phyloP scores from a whole-genome alignment of 805 yeast genomes.

The Komagataella pastoris region DNA sequence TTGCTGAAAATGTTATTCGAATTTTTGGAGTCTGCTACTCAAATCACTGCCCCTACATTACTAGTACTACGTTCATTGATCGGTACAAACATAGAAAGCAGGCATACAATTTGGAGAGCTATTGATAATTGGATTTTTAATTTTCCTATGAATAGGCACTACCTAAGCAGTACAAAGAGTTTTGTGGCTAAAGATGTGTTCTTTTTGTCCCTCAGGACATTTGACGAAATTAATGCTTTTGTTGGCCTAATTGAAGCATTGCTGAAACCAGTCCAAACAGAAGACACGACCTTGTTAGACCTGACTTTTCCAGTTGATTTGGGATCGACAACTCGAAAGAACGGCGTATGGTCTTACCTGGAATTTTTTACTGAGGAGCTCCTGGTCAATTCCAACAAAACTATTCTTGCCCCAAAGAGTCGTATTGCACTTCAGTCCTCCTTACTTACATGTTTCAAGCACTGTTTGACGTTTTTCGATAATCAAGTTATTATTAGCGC shows the following conservation, averaged over 20 bases:
- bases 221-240: conserved; percentile 51
- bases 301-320: conserved; percentile 34
- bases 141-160: conserved; percentile 10
- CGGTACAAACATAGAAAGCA: conserved; percentile 24
- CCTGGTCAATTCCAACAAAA: conserved; percentile 35
- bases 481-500: conserved; percentile 37
- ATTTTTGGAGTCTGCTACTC: conserved; percentile 13
- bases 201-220: conserved; percentile 30
- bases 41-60: conserved; percentile 35
- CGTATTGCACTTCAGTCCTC: conserved; percentile 35
- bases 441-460: conserved; percentile 37
- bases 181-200: conserved; percentile 26
- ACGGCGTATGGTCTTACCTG: conserved; percentile 71
- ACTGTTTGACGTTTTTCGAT: conserved; percentile 35
- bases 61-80: conserved; percentile 46
- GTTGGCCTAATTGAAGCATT: conserved; percentile 31
- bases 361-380: conserved; percentile 61
- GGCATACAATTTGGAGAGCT: conserved; percentile 48
- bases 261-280: conserved; percentile 16
- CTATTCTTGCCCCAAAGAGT: conserved; percentile 21
- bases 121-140: conserved; percentile 60
- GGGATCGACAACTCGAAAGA: conserved; percentile 46
- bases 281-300: conserved; percentile 20
- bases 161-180: conserved; percentile 7
- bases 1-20: conserved; percentile 13